A percentile compares a stretch with the other conserved stretches of the same genome.
Conservation (phyloP, 768 basidiomycete genomes). For the Rhodotorula babjevae region DNA sequence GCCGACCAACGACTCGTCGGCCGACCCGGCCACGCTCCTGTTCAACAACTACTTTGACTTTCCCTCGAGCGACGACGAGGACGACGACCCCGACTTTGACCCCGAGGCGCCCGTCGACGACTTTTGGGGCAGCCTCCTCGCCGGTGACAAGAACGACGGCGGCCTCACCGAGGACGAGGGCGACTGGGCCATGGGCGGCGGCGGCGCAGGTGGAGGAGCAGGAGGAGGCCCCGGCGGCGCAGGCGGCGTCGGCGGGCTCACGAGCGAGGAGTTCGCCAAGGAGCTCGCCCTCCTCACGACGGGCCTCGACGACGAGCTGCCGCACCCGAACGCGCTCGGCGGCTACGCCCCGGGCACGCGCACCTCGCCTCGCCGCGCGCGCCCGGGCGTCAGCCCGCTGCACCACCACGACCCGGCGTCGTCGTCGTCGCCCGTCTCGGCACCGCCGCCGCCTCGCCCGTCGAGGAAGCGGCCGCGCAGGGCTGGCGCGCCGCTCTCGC, state of each 20-base stretch:
- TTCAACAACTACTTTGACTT: slow-evolving; percentile 34
- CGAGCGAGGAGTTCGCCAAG: slow-evolving; percentile 15
- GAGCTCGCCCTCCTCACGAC: slow-evolving; percentile 14
- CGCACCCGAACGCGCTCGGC: neutral
- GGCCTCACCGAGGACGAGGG: neutral
- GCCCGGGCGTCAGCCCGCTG: neutral
- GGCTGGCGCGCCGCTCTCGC: neutral
- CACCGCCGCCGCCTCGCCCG: too few relatives aligned
- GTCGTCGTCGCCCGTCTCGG: neutral
- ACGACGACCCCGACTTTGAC: slow-evolving; percentile 23
- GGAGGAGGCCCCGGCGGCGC: neutral
- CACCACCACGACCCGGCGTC: neutral
- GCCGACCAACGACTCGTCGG: neutral
- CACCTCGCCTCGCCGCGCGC: neutral
- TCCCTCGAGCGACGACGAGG: slow-evolving; percentile 16
- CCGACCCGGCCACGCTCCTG: slow-evolving; percentile 19
- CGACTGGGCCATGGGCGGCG: neutral
- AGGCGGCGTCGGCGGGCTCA: neutral
- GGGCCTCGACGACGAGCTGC: neutral
- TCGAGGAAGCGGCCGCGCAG: neutral
- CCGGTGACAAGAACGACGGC: slow-evolving; percentile 10
- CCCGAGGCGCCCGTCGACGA: neutral
- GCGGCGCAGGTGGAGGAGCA: too few relatives aligned
- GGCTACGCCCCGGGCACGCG: neutral
- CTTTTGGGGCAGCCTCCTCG: slow-evolving; percentile 1